Percentiles rank a stretch among this genome's conserved stretches.
These are phyloP conservation scores for Nakazawaea laoshanensis DNA, from an alignment of 805 yeast genomes.

Conservation along the genomic window DNA sequence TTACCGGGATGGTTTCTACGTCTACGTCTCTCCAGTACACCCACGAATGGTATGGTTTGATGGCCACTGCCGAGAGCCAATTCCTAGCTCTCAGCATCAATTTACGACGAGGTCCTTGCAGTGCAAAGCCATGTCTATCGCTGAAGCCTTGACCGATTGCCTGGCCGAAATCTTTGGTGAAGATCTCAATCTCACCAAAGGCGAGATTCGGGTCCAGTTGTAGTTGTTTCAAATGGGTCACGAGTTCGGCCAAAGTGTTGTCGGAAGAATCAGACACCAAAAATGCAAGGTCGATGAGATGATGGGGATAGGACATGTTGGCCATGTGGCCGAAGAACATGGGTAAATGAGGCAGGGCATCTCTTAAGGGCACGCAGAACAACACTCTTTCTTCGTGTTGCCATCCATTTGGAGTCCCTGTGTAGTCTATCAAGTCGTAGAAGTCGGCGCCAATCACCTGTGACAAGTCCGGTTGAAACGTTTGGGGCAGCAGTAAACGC, in stretches of 20 bases:
- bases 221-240: conserved; percentile 45
- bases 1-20: conserved; percentile 82
- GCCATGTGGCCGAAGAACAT: conserved; percentile 52
- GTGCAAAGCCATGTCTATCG: conserved; percentile 92
- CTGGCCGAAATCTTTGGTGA: conserved; percentile 90
- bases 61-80: conserved; percentile 82
- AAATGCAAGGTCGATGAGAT: conserved; percentile 58
- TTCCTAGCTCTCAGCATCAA: conserved; percentile 94
- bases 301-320: conserved; percentile 51
- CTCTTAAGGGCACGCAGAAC: conserved; percentile 51
- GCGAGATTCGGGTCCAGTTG: conserved; percentile 61
- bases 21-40: conserved; percentile 98
- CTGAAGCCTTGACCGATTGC: conserved; percentile 86
- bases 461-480: conserved; percentile 10
- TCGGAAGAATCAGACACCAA: conserved; percentile 87
- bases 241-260: conserved; percentile 67
- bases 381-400: conserved; percentile 41
- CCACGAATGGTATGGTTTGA: conserved; percentile 89
- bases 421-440: conserved; percentile 33
- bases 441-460: conserved; percentile 13
- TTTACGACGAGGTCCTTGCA: conserved; percentile 92
- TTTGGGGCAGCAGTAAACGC: conserved; percentile 1
- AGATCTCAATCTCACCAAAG: conserved; percentile 82
- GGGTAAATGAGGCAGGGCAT: conserved; percentile 52
- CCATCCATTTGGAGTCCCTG: conserved; percentile 44